A percentile compares a stretch with the other conserved stretches of the same genome.
Evolutionary conservation across 257 asterid species (phyloP).

Genomic region (Nicotiana attenuata): DNA sequence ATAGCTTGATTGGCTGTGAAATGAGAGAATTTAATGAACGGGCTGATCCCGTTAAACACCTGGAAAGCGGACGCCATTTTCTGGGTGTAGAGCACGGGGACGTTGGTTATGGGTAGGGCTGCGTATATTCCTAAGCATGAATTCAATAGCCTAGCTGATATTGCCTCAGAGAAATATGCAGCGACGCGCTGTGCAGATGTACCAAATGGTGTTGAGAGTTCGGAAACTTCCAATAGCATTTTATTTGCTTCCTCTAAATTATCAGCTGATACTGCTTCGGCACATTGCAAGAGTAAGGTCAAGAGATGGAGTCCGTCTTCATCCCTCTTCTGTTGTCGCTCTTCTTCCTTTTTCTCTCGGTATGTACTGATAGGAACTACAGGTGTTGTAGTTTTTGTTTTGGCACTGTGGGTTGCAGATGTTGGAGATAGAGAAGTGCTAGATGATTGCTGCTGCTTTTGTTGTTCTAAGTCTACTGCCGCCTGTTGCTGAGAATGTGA

Average conservation of each 20-base stretch:
- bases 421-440: slow-evolving; percentile 17
- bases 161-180: slow-evolving; percentile 95
- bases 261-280: slow-evolving; percentile 82
- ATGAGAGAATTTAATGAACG: slow-evolving; percentile 86
- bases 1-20: slow-evolving; percentile 98
- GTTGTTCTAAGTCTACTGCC: not conserved
- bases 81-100: slow-evolving; percentile 52
- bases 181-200: slow-evolving; percentile 99
- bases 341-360: slow-evolving; percentile 46
- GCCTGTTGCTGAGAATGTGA: slow-evolving; percentile 10
- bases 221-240: slow-evolving; percentile 77
- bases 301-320: slow-evolving; percentile 83
- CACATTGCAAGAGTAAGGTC: slow-evolving; percentile 77
- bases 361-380: slow-evolving; percentile 17
- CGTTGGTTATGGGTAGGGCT: slow-evolving; percentile 36
- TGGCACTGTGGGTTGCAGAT: slow-evolving; percentile 4
- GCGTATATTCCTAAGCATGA: slow-evolving; percentile 86
- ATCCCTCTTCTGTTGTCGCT: slow-evolving; percentile 56
- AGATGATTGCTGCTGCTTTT: slow-evolving; percentile 13
- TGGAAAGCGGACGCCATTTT: slow-evolving; percentile 88
- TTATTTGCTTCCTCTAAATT: slow-evolving; percentile 76
- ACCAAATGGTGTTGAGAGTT: slow-evolving; percentile 87
- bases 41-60: slow-evolving; percentile 90
- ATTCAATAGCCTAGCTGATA: slow-evolving; percentile 82
- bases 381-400: slow-evolving; percentile 22